Evolutionary conservation across 805 yeast species (phyloP).

Genomic region (Metschnikowia continentalis): DNA sequence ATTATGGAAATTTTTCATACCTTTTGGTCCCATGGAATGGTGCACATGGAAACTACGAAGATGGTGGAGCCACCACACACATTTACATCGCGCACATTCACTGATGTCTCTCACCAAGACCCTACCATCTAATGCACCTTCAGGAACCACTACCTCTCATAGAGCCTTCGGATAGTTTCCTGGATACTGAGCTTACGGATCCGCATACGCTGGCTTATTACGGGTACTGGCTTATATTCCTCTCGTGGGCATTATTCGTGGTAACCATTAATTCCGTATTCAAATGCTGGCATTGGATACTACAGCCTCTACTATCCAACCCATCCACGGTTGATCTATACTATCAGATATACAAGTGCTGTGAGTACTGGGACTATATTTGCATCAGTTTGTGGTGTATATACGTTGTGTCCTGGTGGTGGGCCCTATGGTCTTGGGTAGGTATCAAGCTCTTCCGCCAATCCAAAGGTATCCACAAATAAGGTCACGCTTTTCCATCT

Average conservation of each 20-base stretch:
- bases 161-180: constrained; percentile 7
- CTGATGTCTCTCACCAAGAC: not conserved
- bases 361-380: constrained; percentile 25
- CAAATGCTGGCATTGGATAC: constrained; percentile 31
- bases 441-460: constrained; percentile 79
- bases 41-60: not conserved
- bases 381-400: constrained; percentile 36
- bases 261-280: constrained; percentile 35
- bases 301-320: constrained; percentile 23
- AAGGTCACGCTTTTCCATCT: constrained; percentile 7
- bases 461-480: constrained; percentile 54
- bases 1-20: not conserved
- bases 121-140: constrained; percentile 3
- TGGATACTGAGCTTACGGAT: constrained; percentile 3
- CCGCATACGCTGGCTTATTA: constrained; percentile 14
- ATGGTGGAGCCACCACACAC: not conserved
- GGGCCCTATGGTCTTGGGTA: constrained; percentile 75
- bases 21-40: not conserved
- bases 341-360: constrained; percentile 9
- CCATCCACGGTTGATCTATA: constrained; percentile 14
- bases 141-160: constrained; percentile 18
- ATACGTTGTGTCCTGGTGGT: constrained; percentile 45
- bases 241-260: constrained; percentile 31
- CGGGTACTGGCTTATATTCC: constrained; percentile 28
- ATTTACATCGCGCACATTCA: not conserved